A percentile compares a stretch with the other conserved stretches of the same genome.
phyloP scores from a whole-genome alignment of 2,329 filamentous ascomycete genomes.

The Pestalotiopsis sp. region DNA sequence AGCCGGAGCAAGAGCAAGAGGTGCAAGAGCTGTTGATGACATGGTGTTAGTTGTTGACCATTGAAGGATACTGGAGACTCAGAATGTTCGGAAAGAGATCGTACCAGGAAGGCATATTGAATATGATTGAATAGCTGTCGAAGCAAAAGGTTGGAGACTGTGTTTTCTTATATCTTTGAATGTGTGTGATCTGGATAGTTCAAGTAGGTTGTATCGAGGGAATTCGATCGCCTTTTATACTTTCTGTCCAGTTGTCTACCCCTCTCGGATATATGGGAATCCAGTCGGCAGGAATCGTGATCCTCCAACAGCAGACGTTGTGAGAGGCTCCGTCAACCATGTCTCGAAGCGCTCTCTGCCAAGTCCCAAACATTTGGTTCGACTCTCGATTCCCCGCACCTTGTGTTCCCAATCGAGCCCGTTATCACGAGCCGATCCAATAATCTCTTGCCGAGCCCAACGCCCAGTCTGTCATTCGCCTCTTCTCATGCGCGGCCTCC shows the following conservation, averaged over 20 bases:
- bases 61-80: neutral
- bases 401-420: conserved; percentile 3
- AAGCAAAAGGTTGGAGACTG: neutral
- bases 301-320: neutral
- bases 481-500: neutral
- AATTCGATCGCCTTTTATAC: neutral
- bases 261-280: neutral
- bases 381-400: conserved; percentile 1
- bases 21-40: conserved; percentile 5
- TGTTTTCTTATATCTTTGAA: neutral
- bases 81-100: neutral
- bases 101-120: conserved; percentile 13
- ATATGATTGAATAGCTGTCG: neutral
- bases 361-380: conserved; percentile 2
- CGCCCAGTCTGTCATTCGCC: conserved; percentile 6
- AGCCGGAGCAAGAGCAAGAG: conserved; percentile 13
- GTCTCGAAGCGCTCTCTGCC: neutral
- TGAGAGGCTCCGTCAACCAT: neutral
- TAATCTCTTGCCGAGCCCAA: neutral
- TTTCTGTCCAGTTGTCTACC: neutral
- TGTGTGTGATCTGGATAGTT: neutral
- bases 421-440: conserved; percentile 1
- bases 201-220: neutral
- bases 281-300: neutral
- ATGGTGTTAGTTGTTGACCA: neutral